Percentiles rank a stretch among this genome's conserved stretches.
Evolutionary conservation across 1,284 basidiomycete genomes (phyloP).

Genomic region (Ustilago xerochloae): DNA sequence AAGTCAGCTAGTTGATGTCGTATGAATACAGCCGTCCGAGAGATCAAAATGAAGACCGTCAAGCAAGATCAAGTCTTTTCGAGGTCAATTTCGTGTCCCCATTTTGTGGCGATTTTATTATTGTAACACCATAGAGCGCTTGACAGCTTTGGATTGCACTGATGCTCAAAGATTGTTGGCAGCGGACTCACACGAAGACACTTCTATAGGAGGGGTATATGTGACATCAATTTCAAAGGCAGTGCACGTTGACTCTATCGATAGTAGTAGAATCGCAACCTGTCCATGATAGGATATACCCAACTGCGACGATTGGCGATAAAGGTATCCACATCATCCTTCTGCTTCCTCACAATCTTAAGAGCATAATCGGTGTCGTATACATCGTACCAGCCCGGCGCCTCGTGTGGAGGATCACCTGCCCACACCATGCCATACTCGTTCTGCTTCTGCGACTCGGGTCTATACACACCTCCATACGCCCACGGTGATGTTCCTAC

Average conservation of each 20-base stretch:
- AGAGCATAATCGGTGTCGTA: conserved; percentile 9
- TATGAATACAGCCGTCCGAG: background rate
- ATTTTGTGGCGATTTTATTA: too few relatives aligned
- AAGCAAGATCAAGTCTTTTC: background rate
- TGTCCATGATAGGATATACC: background rate
- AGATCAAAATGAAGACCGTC: too few relatives aligned
- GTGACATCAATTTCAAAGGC: too few relatives aligned
- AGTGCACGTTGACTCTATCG: too few relatives aligned
- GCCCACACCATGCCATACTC: conserved; percentile 38
- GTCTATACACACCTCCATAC: conserved; percentile 50
- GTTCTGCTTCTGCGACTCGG: conserved; percentile 16
- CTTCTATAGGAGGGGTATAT: too few relatives aligned
- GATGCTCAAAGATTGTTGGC: too few relatives aligned
- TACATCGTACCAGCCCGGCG: conserved; percentile 55
- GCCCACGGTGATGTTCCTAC: conserved; percentile 42
- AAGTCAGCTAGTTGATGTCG: too few relatives aligned
- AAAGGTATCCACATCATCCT: conserved; percentile 11
- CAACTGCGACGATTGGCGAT: background rate
- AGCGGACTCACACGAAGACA: too few relatives aligned
- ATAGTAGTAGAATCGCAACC: background rate
- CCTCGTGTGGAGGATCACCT: conserved; percentile 43
- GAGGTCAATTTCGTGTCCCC: background rate
- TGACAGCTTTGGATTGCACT: too few relatives aligned
- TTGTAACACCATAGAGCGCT: too few relatives aligned
- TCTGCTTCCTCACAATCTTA: conserved; percentile 11